A percentile compares a stretch with the other conserved stretches of the same genome.
These are phyloP conservation scores for Ceratocystis diversiconidia DNA, from an alignment of 2,329 filamentous ascomycete genomes.

Conservation along the genomic window DNA sequence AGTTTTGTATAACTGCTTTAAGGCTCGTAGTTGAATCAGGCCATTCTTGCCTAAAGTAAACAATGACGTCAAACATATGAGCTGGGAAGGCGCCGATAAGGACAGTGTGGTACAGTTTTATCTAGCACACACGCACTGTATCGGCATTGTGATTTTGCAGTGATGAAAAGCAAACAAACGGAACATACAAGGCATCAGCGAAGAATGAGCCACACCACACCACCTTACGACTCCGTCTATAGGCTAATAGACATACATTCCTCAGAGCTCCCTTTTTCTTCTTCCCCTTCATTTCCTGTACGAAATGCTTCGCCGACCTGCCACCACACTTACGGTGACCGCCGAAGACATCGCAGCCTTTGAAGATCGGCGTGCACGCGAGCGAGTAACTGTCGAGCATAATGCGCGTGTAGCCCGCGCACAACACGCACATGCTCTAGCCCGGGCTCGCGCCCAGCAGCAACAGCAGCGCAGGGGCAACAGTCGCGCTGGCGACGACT, in stretches of 20 bases:
- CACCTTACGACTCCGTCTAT: no score
- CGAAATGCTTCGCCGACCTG: slow-evolving; percentile 49
- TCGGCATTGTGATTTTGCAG: neutral
- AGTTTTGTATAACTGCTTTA: neutral
- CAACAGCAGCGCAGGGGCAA: slow-evolving; percentile 14
- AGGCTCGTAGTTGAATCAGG: neutral
- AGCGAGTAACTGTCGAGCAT: slow-evolving; percentile 26
- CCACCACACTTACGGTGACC: slow-evolving; percentile 54
- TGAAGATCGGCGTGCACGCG: slow-evolving; percentile 44
- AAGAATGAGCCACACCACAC: neutral
- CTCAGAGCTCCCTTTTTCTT: neutral
- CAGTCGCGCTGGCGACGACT: neutral
- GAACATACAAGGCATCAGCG: neutral
- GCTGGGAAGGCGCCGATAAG: slow-evolving; percentile 3
- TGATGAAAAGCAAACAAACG: neutral
- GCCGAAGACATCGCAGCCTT: slow-evolving; percentile 56
- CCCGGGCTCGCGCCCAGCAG: slow-evolving; percentile 19
- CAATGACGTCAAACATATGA: slow-evolving; percentile 4
- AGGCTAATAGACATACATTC: neutral
- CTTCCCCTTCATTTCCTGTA: neutral
- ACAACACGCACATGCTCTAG: slow-evolving; percentile 7
- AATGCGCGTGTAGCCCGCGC: slow-evolving; percentile 13
- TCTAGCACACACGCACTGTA: neutral
- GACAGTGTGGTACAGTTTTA: slow-evolving; percentile 10
- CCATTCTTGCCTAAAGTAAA: neutral